phyloP scores from a whole-genome alignment of 2,329 filamentous ascomycete species.

The Aspergillus hortae region DNA sequence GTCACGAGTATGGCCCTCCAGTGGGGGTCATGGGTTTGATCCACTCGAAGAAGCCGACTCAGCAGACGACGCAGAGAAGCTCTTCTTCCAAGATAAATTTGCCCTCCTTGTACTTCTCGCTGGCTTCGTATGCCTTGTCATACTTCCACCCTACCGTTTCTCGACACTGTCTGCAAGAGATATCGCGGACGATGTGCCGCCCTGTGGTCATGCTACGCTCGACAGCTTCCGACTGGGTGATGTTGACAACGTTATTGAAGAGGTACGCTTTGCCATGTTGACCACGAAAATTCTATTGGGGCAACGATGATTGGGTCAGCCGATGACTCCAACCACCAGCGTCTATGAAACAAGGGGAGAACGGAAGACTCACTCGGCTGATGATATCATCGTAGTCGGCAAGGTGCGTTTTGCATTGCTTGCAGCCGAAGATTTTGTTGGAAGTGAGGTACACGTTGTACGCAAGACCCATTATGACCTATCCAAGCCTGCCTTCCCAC shows the following conservation, averaged over 20 bases:
- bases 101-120: conserved; percentile 98
- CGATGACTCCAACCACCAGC: neutral
- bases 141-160: conserved; percentile 98
- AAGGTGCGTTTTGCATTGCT: conserved; percentile 91
- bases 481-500: conserved; percentile 14
- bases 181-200: conserved; percentile 89
- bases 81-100: conserved; percentile 97
- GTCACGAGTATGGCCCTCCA: conserved; percentile 5
- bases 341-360: neutral
- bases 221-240: conserved; percentile 72
- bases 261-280: conserved; percentile 98
- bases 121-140: conserved; percentile 88
- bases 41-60: conserved; percentile 11
- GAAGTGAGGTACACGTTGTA: conserved; percentile 91
- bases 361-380: conserved; percentile 65
- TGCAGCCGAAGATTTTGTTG: conserved; percentile 86
- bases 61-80: conserved; percentile 74
- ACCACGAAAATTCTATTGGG: conserved; percentile 83
- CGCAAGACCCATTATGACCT: conserved; percentile 68
- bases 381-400: conserved; percentile 96
- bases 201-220: conserved; percentile 99
- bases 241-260: conserved; percentile 91
- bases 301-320: conserved; percentile 8
- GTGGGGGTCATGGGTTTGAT: neutral
- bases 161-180: conserved; percentile 84